Base-by-base conservation (phyloP, 345 rosid species). In the Raphanus raphanistrum region DNA sequence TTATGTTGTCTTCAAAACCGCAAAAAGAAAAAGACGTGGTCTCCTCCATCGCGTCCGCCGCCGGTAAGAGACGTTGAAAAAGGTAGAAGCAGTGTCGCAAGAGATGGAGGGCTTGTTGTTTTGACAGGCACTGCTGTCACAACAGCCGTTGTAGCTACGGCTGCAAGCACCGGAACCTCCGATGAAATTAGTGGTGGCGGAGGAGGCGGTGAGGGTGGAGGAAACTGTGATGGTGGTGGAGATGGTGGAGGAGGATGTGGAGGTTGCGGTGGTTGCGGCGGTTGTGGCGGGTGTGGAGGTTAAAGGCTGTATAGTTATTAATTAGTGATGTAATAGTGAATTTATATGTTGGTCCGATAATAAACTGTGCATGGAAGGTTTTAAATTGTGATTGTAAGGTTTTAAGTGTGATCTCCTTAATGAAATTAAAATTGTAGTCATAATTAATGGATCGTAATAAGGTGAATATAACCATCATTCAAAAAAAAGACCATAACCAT, bases 21-120 rank as follows among this genome's bases (percentile, higher is more conserved):
- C 21, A 68, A 38, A 33, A 58, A 57, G 72, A 65, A 27, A 9
- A 66, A 28, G 28, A 15, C 57, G 2, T 29, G 13, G 17, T 45
- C 41, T 57, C 58, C 35, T 59, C n/a, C 36, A 25, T 48, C 76
- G 28, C 63, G 8, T 16, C 66, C 65, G 3, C 66, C 65, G 3
- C 66, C 36, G 12, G 58, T 9, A 27, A 66, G 68, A 63, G 79
- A 76, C 67, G n/a, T 76, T 32, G 79, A 76, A 76, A 68, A 41
- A 11, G 73, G 29, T 68, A 45, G 17, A 59, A 61, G 59, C 26
- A n/a, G 12, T 35, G 31, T 58, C 48, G 79, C 72, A 36, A 76
- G 38, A 68, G 73, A 76, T 67, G 79, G 79, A 1, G 79, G 73
- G 6, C 15, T 75, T 4, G 59, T 55, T 38, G 66, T 75, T 66